Percentiles rank a stretch among this genome's conserved stretches.
Evolutionary conservation across 2,329 filamentous ascomycete species (phyloP).

Genomic region (Talaromyces sp.): DNA sequence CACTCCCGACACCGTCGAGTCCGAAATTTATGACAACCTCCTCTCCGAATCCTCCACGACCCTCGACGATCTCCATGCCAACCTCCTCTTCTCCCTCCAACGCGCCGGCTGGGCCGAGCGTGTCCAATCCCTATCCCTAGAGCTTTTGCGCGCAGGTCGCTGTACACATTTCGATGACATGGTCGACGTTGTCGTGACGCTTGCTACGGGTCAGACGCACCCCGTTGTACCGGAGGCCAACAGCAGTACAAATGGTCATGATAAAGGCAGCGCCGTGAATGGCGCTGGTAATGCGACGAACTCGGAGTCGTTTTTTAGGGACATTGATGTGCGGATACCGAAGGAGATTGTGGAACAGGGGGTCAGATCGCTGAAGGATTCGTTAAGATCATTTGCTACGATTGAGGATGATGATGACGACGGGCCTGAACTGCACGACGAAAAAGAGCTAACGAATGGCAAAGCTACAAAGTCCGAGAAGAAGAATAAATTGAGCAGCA

Average conservation of each 20-base stretch:
- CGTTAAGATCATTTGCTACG: conserved; percentile 51
- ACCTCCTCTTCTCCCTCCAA: conserved; percentile 54
- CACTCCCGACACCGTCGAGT: conserved; percentile 13
- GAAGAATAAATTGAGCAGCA: conserved; percentile 9
- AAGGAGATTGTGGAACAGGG: conserved; percentile 50
- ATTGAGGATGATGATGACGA: conserved; percentile 42
- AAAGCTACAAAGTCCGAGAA: conserved; percentile 15
- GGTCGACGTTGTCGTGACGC: conserved; percentile 51
- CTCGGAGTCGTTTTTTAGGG: conserved; percentile 31
- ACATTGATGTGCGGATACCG: conserved; percentile 49
- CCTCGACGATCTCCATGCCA: conserved; percentile 49
- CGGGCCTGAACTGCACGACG: conserved; percentile 16
- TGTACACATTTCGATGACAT: conserved; percentile 57
- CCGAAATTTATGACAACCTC: conserved; percentile 17
- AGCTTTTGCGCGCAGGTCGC: conserved; percentile 57
- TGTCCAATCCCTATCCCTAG: conserved; percentile 53
- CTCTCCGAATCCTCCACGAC: conserved; percentile 15
- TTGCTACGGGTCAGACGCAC: conserved; percentile 37
- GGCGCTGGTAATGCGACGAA: conserved; percentile 16
- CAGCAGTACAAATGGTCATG: conserved; percentile 17
- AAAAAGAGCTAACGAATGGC: conserved; percentile 19
- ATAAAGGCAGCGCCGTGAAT: conserved; percentile 24
- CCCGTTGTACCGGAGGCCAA: conserved; percentile 24
- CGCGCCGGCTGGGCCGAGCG: conserved; percentile 58
- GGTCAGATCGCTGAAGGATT: conserved; percentile 50